Conservation (phyloP, 2,329 filamentous ascomycete genomes). For the Lasiodiplodia gonubiensis region DNA sequence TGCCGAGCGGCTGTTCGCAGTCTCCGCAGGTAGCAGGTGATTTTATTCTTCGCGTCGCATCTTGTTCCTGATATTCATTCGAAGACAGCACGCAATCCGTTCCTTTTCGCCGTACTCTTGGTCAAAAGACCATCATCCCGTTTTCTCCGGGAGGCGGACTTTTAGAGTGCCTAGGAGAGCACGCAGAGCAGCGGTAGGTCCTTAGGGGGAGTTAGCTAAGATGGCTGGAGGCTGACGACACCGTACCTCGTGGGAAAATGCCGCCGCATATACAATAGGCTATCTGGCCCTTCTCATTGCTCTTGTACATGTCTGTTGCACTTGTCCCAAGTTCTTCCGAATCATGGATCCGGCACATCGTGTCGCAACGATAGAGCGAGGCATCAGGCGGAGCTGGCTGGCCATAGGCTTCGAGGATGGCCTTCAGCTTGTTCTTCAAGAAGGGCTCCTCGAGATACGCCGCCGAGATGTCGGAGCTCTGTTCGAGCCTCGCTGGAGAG, state of each 20-base stretch:
- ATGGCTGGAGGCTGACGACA: too few species aligned
- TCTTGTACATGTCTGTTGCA: constrained; percentile 12
- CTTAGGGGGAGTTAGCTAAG: background rate
- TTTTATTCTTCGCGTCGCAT: background rate
- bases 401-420: background rate
- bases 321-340: constrained; percentile 8
- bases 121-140: background rate
- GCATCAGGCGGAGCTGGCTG: background rate
- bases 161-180: background rate
- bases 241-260: background rate
- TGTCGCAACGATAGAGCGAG: constrained; percentile 19
- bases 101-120: background rate
- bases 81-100: too few species aligned
- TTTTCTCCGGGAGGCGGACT: constrained; percentile 1
- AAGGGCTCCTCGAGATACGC: background rate
- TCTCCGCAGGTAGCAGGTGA: background rate
- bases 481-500: background rate
- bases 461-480: background rate
- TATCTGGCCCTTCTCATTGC: constrained; percentile 22
- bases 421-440: constrained; percentile 3
- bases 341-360: constrained; percentile 9
- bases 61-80: background rate
- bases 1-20: background rate
- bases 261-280: constrained; percentile 16
- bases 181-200: background rate